These are phyloP conservation scores for Atkinsonella texensis DNA, from an alignment of 2,329 filamentous ascomycete genomes.

Conservation along the genomic window DNA sequence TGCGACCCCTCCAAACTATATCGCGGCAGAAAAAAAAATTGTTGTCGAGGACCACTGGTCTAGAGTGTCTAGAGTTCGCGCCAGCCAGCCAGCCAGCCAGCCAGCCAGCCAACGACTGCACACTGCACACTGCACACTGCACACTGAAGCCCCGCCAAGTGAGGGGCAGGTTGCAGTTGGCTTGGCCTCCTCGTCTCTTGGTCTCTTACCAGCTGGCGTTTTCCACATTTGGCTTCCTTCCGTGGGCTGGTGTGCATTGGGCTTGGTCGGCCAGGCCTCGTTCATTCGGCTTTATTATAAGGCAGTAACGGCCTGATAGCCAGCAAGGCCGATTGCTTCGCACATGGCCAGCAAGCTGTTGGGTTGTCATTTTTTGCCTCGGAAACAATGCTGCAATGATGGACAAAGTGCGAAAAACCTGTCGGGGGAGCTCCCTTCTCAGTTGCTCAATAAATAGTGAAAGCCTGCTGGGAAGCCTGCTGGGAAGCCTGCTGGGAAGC, in stretches of 20 bases:
- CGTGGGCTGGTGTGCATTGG: background rate
- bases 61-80: background rate
- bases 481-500: too few species aligned
- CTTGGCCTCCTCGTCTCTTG: background rate
- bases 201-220: background rate
- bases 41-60: background rate
- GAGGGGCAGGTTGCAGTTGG: slow-evolving; percentile 4
- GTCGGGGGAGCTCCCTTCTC: too few species aligned
- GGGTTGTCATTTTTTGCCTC: too few species aligned
- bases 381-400: too few species aligned
- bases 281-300: too few species aligned
- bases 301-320: too few species aligned
- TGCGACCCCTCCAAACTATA: slow-evolving; percentile 6
- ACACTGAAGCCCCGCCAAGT: slow-evolving; percentile 5
- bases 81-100: background rate
- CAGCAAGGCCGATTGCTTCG: too few species aligned
- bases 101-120: slow-evolving; percentile 1
- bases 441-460: too few species aligned
- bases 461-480: too few species aligned
- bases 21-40: slow-evolving; percentile 11
- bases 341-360: too few species aligned
- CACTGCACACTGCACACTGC: too few species aligned
- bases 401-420: too few species aligned
- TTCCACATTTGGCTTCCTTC: background rate
- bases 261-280: background rate